A percentile compares a stretch with the other conserved stretches of the same genome.
These are phyloP conservation scores for Pueraria montana DNA, from an alignment of 306 rosid species.

Conservation along the genomic window DNA sequence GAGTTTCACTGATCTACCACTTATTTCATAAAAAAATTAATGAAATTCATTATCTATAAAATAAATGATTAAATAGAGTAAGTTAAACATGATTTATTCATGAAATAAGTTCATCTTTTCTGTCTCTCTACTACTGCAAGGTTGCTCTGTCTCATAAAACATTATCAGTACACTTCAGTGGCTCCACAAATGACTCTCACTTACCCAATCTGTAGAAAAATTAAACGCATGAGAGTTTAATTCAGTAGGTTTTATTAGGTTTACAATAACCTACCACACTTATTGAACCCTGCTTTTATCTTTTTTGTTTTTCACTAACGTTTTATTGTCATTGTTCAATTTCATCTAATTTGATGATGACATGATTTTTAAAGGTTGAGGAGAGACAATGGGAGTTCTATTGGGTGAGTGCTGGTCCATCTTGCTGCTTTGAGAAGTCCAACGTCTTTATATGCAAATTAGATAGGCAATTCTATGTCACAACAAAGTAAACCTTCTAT, in stretches of 20 bases:
- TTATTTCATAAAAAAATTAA: no score
- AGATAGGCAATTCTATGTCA: slow-evolving; percentile 45
- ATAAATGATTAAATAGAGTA: no score
- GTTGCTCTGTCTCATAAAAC: slow-evolving; percentile 32
- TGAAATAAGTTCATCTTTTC: no score
- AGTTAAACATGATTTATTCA: no score
- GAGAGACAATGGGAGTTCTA: slow-evolving; percentile 35
- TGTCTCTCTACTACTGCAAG: neutral
- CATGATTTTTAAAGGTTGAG: neutral
- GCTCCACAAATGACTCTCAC: slow-evolving; percentile 1
- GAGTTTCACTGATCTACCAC: no score
- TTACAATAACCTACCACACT: slow-evolving; percentile 39
- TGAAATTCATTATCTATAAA: no score
- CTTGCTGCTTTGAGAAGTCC: slow-evolving; percentile 31
- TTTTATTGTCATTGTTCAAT: neutral
- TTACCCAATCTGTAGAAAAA: neutral
- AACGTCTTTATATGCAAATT: slow-evolving; percentile 42
- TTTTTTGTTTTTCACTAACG: neutral
- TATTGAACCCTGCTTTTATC: neutral
- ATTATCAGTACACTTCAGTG: slow-evolving; percentile 14
- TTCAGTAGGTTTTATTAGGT: slow-evolving; percentile 38
- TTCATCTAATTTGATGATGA: slow-evolving; percentile 16
- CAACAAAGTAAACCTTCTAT: slow-evolving; percentile 48
- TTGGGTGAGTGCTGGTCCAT: slow-evolving; percentile 51
- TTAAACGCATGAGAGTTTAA: slow-evolving; percentile 8